These are phyloP conservation scores for Fusarium sp. DNA, from an alignment of 2,329 filamentous ascomycete species.

Conservation along the genomic window DNA sequence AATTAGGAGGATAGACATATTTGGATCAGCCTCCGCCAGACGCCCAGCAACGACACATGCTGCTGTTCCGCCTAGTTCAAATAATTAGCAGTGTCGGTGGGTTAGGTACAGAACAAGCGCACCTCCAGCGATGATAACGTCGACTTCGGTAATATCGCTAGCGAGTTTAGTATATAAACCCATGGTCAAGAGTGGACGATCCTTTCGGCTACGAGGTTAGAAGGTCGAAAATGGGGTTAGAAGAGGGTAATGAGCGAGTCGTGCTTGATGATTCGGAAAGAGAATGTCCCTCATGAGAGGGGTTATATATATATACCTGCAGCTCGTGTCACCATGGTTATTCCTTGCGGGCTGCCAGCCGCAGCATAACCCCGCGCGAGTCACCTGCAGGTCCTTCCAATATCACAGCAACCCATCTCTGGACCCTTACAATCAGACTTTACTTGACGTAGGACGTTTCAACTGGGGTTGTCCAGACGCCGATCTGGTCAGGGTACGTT, in stretches of 20 bases:
- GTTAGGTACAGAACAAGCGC: not conserved
- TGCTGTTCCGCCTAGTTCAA: constrained; percentile 41
- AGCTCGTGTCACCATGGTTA: not conserved
- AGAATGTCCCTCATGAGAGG: not conserved
- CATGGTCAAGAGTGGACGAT: constrained; percentile 16
- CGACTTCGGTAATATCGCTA: constrained; percentile 29
- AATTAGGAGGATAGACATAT: constrained; percentile 44
- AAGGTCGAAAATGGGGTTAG: not conserved
- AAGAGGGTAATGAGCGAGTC: not conserved
- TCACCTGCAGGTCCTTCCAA: not conserved
- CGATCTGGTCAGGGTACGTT: constrained; percentile 5
- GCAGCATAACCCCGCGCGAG: not conserved
- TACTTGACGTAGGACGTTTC: constrained; percentile 1
- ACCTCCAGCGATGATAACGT: constrained; percentile 36
- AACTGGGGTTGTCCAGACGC: constrained; percentile 1
- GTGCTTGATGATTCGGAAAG: not conserved
- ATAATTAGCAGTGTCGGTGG: not conserved
- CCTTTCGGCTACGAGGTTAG: not conserved
- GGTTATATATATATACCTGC: constrained; percentile 15
- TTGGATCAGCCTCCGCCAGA: constrained; percentile 42
- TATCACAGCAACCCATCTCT: not conserved
- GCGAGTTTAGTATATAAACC: constrained; percentile 32
- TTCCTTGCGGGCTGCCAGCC: not conserved
- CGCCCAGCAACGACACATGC: constrained; percentile 44
- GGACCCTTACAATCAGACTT: not conserved